Evolutionary conservation across 2,329 filamentous ascomycete genomes (phyloP).

Genomic region (Penicillium paneum): DNA sequence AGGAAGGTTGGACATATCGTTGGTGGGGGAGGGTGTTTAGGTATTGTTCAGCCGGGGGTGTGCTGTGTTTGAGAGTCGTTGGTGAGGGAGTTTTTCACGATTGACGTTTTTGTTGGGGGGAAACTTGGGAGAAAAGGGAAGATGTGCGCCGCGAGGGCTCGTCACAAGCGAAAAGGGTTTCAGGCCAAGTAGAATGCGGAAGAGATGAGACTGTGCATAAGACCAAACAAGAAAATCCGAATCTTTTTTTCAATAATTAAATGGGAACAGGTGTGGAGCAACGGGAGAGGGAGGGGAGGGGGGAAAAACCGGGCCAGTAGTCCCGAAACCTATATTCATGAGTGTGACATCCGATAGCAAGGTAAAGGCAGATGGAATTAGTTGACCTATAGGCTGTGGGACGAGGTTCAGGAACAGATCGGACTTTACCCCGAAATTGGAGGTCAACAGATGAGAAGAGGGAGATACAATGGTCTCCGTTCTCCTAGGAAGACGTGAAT

Average conservation of each 20-base stretch:
- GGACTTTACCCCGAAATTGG: conserved; percentile 10
- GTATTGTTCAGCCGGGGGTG: not conserved
- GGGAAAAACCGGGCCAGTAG: conserved; percentile 13
- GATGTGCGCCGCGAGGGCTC: conserved; percentile 1
- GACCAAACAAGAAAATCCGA: conserved; percentile 14
- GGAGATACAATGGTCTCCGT: not conserved
- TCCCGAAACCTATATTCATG: conserved; percentile 16
- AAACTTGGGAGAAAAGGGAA: not conserved
- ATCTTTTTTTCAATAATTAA: conserved; percentile 20
- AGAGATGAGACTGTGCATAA: conserved; percentile 15
- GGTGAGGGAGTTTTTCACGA: not conserved
- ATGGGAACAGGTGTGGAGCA: conserved; percentile 23
- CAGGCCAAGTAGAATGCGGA: conserved; percentile 1
- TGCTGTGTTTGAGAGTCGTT: not conserved
- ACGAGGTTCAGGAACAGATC: conserved; percentile 9
- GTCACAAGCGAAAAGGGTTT: not conserved
- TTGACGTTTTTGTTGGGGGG: not conserved
- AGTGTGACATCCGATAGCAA: conserved; percentile 14
- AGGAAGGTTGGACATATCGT: conserved; percentile 30
- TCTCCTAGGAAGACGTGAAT: not conserved
- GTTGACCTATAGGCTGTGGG: conserved; percentile 4
- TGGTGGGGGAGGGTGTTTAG: conserved; percentile 4
- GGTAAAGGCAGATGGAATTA: conserved; percentile 1
- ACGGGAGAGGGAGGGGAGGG: conserved; percentile 9
- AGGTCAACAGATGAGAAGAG: not conserved